phyloP scores from a whole-genome alignment of 345 rosid genomes.

The Sisymbrium irio region DNA sequence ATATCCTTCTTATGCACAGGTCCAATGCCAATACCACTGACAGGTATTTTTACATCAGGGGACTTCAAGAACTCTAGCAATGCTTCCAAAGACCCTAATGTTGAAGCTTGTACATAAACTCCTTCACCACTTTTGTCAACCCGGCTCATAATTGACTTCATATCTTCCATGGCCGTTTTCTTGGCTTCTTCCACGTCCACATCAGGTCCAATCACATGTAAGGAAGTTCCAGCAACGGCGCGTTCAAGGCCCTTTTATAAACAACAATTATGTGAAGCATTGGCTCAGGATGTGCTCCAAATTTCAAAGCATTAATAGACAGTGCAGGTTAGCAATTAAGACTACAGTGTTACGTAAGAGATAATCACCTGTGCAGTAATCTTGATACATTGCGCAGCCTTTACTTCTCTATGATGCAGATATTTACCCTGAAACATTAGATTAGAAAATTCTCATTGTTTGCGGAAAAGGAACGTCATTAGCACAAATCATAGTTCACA shows the following conservation, averaged over 20 bases:
- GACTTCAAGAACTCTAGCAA: constrained; percentile 85
- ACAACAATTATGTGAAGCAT: neutral
- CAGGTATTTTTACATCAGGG: constrained; percentile 82
- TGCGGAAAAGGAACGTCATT: neutral
- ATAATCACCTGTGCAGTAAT: constrained; percentile 76
- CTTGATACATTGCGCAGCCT: constrained; percentile 96
- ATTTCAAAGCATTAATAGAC: neutral
- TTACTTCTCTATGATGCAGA: constrained; percentile 79
- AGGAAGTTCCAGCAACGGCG: constrained; percentile 91
- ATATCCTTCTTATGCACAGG: constrained; percentile 92
- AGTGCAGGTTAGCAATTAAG: neutral
- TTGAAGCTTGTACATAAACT: constrained; percentile 95
- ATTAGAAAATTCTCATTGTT: constrained; percentile 1
- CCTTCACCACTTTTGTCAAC: constrained; percentile 90
- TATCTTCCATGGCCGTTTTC: constrained; percentile 61
- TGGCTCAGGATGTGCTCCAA: constrained; percentile 13
- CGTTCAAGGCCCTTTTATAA: constrained; percentile 77
- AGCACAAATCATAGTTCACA: neutral
- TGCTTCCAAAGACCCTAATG: constrained; percentile 92
- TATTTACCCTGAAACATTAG: constrained; percentile 72
- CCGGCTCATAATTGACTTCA: constrained; percentile 77
- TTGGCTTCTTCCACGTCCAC: constrained; percentile 63
- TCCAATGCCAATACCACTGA: constrained; percentile 85
- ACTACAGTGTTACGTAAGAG: neutral
- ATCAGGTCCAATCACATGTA: constrained; percentile 72